Evolutionary conservation across 1,284 basidiomycete species (phyloP).

Genomic region (Peniophora sp.): DNA sequence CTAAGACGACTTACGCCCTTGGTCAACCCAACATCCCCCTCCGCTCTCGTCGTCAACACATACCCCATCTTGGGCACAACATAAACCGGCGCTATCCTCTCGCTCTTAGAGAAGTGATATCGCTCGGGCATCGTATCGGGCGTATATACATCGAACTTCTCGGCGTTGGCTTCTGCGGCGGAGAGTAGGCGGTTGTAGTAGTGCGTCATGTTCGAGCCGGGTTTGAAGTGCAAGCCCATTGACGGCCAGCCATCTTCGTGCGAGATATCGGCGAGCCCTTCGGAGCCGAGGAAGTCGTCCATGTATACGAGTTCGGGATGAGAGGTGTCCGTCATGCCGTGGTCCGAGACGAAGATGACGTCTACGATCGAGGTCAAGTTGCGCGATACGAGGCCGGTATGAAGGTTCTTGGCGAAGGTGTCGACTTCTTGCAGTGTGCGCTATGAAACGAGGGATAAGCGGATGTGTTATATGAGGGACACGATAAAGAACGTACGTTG

Average conservation of each 20-base stretch:
- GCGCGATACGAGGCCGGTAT: constrained; percentile 53
- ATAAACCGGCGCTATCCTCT: constrained; percentile 84
- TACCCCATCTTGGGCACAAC: constrained; percentile 76
- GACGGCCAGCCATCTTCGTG: constrained; percentile 84
- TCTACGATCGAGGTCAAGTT: constrained; percentile 82
- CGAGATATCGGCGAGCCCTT: constrained; percentile 53
- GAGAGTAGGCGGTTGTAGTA: constrained; percentile 47
- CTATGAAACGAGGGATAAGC: constrained; percentile 25
- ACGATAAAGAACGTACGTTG: constrained; percentile 36
- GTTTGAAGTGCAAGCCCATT: constrained; percentile 72
- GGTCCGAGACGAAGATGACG: constrained; percentile 86
- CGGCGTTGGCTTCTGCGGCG: constrained; percentile 37
- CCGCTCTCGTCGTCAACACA: constrained; percentile 51
- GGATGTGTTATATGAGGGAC: background rate
- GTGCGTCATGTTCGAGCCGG: constrained; percentile 44
- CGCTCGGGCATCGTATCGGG: constrained; percentile 74
- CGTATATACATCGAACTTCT: constrained; percentile 72
- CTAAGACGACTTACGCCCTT: constrained; percentile 57
- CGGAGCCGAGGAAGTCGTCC: constrained; percentile 73
- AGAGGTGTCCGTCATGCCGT: constrained; percentile 87
- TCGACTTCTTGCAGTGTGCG: constrained; percentile 67
- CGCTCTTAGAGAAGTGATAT: constrained; percentile 67
- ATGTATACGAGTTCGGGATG: constrained; percentile 72
- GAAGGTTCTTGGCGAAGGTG: constrained; percentile 64
- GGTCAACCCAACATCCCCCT: constrained; percentile 58